Conservation (phyloP, 331 rosid species). For the Malus hybrid region DNA sequence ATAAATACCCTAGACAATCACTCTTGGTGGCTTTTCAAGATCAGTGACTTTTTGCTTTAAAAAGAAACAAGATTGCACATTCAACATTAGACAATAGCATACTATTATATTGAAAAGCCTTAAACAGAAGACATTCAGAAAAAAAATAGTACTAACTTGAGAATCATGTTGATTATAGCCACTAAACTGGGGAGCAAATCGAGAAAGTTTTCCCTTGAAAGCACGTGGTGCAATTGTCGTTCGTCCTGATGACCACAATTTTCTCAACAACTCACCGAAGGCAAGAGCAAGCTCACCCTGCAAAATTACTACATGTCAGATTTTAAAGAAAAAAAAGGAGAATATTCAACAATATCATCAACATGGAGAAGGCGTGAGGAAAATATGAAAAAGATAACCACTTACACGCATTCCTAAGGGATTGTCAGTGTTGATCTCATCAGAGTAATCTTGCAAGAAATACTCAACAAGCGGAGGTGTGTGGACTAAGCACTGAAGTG, state of each 20-base stretch:
- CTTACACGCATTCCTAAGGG: constrained; percentile 97
- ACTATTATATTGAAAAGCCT: neutral
- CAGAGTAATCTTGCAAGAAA: constrained; percentile 83
- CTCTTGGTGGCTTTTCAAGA: neutral
- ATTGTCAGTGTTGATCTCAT: constrained; percentile 87
- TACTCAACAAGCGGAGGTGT: constrained; percentile 82
- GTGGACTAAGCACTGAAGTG: constrained; percentile 91
- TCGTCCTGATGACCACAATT: constrained; percentile 91
- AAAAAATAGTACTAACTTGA: constrained; percentile 55
- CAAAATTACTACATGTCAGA: constrained; percentile 25
- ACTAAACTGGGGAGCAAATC: constrained; percentile 99
- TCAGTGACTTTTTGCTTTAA: neutral
- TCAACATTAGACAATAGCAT: neutral
- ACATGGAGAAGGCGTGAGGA: neutral
- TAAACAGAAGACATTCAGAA: constrained; percentile 7
- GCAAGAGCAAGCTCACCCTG: constrained; percentile 99
- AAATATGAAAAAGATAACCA: constrained; percentile 25
- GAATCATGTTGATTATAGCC: constrained; percentile 99
- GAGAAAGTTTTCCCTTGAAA: constrained; percentile 88
- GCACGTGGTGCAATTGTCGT: constrained; percentile 74
- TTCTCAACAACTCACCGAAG: constrained; percentile 88
- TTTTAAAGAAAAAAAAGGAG: constrained; percentile 3
- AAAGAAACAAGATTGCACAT: neutral
- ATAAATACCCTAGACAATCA: neutral
- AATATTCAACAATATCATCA: constrained; percentile 5